Conservation (phyloP, 306 rosid species). For the Urtica urens region DNA sequence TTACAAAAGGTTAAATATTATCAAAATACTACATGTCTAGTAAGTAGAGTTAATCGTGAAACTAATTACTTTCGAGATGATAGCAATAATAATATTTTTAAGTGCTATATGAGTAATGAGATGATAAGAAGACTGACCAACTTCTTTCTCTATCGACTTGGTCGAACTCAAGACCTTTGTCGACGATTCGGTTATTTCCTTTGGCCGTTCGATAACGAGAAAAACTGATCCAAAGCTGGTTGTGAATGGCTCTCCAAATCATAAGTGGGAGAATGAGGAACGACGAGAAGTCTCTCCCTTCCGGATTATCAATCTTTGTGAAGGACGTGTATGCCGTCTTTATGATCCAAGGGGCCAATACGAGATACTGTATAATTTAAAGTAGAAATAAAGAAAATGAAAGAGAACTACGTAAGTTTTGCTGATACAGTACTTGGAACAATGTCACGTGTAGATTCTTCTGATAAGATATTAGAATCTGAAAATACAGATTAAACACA, state of each 20-base stretch:
- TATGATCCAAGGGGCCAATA: slow-evolving; percentile 42
- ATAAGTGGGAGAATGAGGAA: slow-evolving; percentile 37
- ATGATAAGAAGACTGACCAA: slow-evolving; percentile 20
- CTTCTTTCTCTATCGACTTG: slow-evolving; percentile 62
- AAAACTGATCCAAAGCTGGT: slow-evolving; percentile 48
- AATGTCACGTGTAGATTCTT: no score
- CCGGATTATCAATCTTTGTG: slow-evolving; percentile 12
- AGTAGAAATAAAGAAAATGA: background rate
- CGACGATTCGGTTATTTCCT: slow-evolving; percentile 38
- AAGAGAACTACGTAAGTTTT: background rate
- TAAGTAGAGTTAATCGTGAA: no score
- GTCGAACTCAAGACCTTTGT: slow-evolving; percentile 52
- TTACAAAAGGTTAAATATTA: no score
- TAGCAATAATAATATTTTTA: no score
- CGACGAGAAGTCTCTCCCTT: slow-evolving; percentile 23
- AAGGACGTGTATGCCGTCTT: slow-evolving; percentile 32
- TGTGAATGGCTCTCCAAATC: slow-evolving; percentile 41
- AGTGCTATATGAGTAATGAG: no score
- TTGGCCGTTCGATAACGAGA: slow-evolving; percentile 46
- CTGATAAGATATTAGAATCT: no score
- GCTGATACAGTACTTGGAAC: background rate
- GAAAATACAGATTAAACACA: no score
- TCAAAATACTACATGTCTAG: no score
- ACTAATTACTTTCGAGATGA: no score
- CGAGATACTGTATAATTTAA: slow-evolving; percentile 34